These are phyloP conservation scores for Misopates orontium DNA, from an alignment of 257 asterid genomes.

Conservation along the genomic window DNA sequence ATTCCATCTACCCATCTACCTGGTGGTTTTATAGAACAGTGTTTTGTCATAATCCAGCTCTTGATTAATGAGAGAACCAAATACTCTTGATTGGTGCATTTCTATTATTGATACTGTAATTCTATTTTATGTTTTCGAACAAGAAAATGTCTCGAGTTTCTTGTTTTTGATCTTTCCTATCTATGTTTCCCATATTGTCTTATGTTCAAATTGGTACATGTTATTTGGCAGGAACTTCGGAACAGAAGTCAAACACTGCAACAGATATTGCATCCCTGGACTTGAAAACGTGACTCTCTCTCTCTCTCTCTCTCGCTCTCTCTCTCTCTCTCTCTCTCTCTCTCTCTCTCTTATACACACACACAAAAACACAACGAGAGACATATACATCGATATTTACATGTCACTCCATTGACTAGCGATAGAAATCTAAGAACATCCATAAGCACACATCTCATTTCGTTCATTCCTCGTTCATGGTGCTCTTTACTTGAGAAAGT, in stretches of 20 bases:
- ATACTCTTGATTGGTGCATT: not conserved
- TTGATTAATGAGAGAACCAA: not conserved
- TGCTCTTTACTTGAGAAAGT: not conserved
- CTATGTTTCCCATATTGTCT: not conserved
- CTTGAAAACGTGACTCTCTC: slow-evolving; percentile 60
- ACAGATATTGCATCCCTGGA: slow-evolving; percentile 59
- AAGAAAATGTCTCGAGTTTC: not conserved
- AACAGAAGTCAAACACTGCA: slow-evolving; percentile 45
- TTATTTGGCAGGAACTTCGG: slow-evolving; percentile 48
- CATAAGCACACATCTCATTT: not conserved
- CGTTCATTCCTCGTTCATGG: not conserved
- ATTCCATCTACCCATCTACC: not conserved
- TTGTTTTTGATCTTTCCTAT: slow-evolving; percentile 1
- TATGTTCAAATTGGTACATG: not conserved
- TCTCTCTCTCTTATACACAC: not conserved
- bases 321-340: slow-evolving; percentile 24
- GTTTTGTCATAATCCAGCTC: too few species aligned
- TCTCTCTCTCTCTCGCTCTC: slow-evolving; percentile 29
- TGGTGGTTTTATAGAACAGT: not conserved
- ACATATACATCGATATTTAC: too few species aligned
- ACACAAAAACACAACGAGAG: not conserved
- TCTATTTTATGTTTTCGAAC: not conserved
- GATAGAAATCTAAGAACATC: not conserved
- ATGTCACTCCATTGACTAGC: not conserved
- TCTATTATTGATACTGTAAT: not conserved